Percentiles rank a stretch among this genome's conserved stretches.
Conservation (phyloP, 2,329 filamentous ascomycete species). For the Neofusicoccum sp. region DNA sequence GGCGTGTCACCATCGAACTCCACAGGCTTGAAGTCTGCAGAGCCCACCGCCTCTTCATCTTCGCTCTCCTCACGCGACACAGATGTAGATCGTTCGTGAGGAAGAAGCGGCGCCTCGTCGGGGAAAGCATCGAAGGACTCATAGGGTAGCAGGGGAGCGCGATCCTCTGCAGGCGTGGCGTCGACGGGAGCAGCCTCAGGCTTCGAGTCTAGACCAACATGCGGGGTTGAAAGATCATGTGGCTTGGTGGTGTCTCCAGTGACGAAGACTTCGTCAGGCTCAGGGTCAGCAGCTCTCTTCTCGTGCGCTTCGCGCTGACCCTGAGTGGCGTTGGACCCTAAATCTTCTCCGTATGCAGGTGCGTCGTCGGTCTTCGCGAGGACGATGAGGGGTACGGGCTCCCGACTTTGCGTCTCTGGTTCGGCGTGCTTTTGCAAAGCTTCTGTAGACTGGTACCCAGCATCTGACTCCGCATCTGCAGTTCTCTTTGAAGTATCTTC, state of each 20-base stretch:
- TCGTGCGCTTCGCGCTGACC: conserved; percentile 40
- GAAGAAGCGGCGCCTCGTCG: conserved; percentile 25
- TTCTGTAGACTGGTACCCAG: conserved; percentile 19
- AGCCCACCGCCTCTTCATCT: conserved; percentile 29
- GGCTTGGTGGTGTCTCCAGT: conserved; percentile 5
- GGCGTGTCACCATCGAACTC: conserved; percentile 28
- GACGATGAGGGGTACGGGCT: conserved; percentile 31
- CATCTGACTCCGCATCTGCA: conserved; percentile 30
- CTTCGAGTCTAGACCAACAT: background rate
- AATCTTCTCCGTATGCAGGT: conserved; percentile 40
- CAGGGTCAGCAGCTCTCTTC: conserved; percentile 35
- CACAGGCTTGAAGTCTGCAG: conserved; percentile 9
- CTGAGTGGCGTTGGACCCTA: conserved; percentile 36
- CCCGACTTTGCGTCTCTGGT: background rate
- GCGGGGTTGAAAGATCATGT: background rate
- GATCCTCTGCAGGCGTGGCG: conserved; percentile 27
- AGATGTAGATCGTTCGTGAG: conserved; percentile 26
- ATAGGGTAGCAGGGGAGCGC: conserved; percentile 37
- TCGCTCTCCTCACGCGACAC: conserved; percentile 20
- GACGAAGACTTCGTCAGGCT: conserved; percentile 37
- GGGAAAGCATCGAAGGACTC: conserved; percentile 29
- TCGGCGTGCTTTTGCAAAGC: background rate
- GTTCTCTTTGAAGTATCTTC: conserved; percentile 27
- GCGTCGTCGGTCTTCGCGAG: conserved; percentile 40
- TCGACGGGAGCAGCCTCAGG: conserved; percentile 1